Conservation (phyloP, 495 filamentous ascomycete genomes). For the Xylaria castorea region DNA sequence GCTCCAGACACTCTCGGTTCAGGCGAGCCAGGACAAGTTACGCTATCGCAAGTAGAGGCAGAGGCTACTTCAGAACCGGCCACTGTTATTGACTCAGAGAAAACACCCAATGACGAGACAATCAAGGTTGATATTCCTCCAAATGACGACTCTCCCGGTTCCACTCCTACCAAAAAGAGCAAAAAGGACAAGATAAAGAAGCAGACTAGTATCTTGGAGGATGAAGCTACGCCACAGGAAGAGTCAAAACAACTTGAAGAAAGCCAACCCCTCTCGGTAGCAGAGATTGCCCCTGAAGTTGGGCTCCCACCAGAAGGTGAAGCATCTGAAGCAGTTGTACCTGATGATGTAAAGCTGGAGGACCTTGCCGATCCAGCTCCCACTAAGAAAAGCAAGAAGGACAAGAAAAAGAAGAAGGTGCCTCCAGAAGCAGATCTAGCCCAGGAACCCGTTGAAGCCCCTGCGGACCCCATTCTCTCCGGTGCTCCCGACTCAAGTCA, state of each 20-base stretch:
- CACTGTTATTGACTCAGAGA: neutral
- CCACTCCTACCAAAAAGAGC: slow-evolving; percentile 27
- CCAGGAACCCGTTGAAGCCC: slow-evolving; percentile 10
- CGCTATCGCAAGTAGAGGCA: neutral
- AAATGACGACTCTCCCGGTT: neutral
- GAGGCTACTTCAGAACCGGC: neutral
- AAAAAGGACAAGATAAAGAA: slow-evolving; percentile 36
- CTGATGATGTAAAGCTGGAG: neutral
- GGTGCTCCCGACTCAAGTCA: neutral
- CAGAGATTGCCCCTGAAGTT: neutral
- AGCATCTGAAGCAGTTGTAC: neutral
- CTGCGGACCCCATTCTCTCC: neutral
- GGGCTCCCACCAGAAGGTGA: neutral
- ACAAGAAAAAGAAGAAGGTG: slow-evolving; percentile 18
- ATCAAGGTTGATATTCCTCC: neutral
- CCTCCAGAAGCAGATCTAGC: slow-evolving; percentile 2
- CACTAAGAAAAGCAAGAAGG: slow-evolving; percentile 15
- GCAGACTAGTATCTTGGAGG: neutral
- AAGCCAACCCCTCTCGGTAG: neutral
- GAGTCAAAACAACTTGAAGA: slow-evolving; percentile 10
- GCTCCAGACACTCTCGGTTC: neutral
- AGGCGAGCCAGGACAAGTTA: neutral
- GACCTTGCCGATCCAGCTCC: neutral
- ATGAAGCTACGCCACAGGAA: neutral
- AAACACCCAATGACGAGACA: neutral